Evolutionary conservation across 208 protist species (phyloP), one percentile per base, ranked within the genome.

Genomic region (Leishmania aethiopica): DNA sequence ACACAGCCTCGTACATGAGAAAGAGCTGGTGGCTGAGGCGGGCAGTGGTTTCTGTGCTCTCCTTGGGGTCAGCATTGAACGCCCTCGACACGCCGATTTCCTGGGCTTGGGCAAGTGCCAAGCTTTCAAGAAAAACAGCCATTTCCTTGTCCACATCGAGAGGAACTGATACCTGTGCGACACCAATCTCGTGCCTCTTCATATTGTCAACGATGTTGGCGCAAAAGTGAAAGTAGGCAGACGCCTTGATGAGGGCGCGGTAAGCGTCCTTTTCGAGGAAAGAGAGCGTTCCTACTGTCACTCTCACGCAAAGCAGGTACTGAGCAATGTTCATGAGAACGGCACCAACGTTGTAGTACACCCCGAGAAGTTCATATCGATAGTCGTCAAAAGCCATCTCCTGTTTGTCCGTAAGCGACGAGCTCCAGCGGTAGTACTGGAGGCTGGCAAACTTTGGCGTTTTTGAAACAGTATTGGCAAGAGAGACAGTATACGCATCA

Each of bases 251-350:
- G 64, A 95, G 88, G 42, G 82, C 75, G 49, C 84, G 89, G 83
- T 95, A 96, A 1, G 84, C 86, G n/a, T 95, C 89, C 69, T 92
- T 94, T 75, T 96, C 89, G 2, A 90, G 75, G n/a, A 76, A 15
- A 60, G 85, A 81, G 7, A 88, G 49, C 2, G 77, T 86, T 13
- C 81, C 82, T 32, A 86, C 85, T 8, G 72, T 90, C 2, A 81
- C 71, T 5, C 85, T 66, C 13, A 91, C 86, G 70, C 80, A 89
- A 5, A 94, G 67, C 7, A 92, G 60, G 67, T 91, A 83, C 60
- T 94, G 89, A n/a, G 85, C 80, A 11, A 94, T 81, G 67, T 93
- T 91, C 82, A 91, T 86, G 19, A 92, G 69, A 75, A 85, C 60
- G 22, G 83, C 90, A 7, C 81, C 90, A 5, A 94, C 77, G 78